phyloP scores from a whole-genome alignment of 1,139 yeast species.

The Suzukiozyma palmioleophila region DNA sequence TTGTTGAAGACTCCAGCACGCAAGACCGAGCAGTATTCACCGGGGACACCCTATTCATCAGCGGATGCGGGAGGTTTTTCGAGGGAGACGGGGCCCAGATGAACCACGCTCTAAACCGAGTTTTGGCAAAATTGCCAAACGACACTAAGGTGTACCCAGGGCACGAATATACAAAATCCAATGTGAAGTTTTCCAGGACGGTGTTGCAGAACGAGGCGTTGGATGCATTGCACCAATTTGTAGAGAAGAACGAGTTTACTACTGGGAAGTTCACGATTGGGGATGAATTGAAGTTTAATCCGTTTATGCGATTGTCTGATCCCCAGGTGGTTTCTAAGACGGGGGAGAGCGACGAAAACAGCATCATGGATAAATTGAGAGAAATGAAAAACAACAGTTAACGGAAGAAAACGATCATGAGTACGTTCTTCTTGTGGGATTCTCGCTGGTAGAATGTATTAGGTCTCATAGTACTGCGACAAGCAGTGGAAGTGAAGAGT shows the following conservation, averaged over 20 bases:
- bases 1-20: conserved; percentile 56
- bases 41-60: conserved; percentile 90
- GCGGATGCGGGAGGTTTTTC: conserved; percentile 96
- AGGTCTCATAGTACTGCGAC: no score
- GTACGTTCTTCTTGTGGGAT: no score
- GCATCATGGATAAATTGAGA: conserved; percentile 64
- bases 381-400: conserved; percentile 66
- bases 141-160: conserved; percentile 84
- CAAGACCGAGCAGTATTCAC: conserved; percentile 77
- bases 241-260: conserved; percentile 57
- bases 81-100: conserved; percentile 85
- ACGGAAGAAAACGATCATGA: no score
- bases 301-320: conserved; percentile 77
- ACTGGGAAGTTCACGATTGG: conserved; percentile 82
- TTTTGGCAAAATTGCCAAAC: conserved; percentile 58
- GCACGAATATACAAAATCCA: conserved; percentile 87
- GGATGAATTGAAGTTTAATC: conserved; percentile 80
- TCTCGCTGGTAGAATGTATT: no score
- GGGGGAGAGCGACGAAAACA: conserved; percentile 34
- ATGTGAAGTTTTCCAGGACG: conserved; percentile 69
- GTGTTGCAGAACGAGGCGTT: conserved; percentile 57
- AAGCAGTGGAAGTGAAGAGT: no score
- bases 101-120: conserved; percentile 61
- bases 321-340: conserved; percentile 49
- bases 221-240: conserved; percentile 47